Percentiles rank a stretch among this genome's conserved stretches.
Conservation (phyloP, 495 filamentous ascomycete species). For the Apodospora peruviana region DNA sequence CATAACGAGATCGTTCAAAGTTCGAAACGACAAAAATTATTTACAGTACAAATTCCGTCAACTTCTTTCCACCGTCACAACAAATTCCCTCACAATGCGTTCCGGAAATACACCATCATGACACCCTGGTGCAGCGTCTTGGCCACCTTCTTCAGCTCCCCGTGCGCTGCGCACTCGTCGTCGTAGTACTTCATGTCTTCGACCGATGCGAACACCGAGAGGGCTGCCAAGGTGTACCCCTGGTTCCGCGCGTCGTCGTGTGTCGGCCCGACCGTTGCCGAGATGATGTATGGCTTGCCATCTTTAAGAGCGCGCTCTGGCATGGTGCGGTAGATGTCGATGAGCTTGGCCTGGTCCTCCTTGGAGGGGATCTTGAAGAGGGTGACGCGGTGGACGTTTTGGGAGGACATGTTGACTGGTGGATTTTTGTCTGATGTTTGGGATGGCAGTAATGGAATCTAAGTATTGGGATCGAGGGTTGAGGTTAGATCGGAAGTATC, state of each 20-base stretch:
- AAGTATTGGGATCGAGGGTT: too few relatives aligned
- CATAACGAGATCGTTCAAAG: too few relatives aligned
- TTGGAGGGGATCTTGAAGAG: slow-evolving; percentile 32
- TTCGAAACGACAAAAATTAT: too few relatives aligned
- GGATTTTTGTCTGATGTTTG: too few relatives aligned
- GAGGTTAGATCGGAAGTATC: too few relatives aligned
- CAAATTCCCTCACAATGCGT: too few relatives aligned
- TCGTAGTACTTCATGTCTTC: slow-evolving; percentile 73
- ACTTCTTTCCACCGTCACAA: too few relatives aligned
- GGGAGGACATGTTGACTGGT: too few relatives aligned
- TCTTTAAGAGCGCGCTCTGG: slow-evolving; percentile 47
- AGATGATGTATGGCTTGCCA: slow-evolving; percentile 64
- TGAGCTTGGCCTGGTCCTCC: slow-evolving; percentile 23
- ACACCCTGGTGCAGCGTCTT: too few relatives aligned
- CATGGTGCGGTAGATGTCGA: slow-evolving; percentile 31
- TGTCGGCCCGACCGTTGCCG: slow-evolving; percentile 15
- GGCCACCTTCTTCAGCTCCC: slow-evolving; percentile 49
- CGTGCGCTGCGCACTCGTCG: slow-evolving; percentile 57
- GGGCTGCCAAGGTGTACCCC: slow-evolving; percentile 58
- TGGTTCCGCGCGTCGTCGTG: slow-evolving; percentile 53
- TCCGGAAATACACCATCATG: too few relatives aligned
- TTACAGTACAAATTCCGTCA: too few relatives aligned
- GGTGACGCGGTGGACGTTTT: slow-evolving; percentile 29
- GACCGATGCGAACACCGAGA: slow-evolving; percentile 53
- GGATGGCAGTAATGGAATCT: too few relatives aligned